Base-by-base conservation (phyloP, 1,139 yeast species). In the Kluyveromyces marxianus region DNA sequence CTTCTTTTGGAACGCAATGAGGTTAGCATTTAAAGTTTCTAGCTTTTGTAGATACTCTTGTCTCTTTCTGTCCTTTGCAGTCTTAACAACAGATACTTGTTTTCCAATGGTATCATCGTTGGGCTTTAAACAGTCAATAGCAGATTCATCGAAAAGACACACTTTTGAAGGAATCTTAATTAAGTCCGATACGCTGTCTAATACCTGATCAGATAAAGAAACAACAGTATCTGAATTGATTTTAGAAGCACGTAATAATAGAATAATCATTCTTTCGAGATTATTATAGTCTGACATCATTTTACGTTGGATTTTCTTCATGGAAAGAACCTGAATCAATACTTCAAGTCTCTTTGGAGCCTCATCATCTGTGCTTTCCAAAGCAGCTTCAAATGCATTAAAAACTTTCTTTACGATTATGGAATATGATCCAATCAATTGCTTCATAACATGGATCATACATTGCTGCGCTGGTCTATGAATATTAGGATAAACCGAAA, bases 401-500 rank as follows among this genome's bases (percentile, higher is more conserved):
- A 58, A 61, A 50, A 54, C 53, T 26, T 59, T 65, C 48, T 62
- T 75, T 42, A 81, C 66, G 7, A 82, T 70, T 7, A 75, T 67
- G 38, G 71, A 66, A 49, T 83, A 81, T 0, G 94, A 80, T 1
- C 92, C 89, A 52, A 81, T 73, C 7, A 92, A 69, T 47, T 88
- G 79, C 55, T 81, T 83, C 74, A 87, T 77, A 1, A 88, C 79
- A 38, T 84, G 83, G 3, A 80, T 75, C 47, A 92, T 67, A 1
- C 87, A 75, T 0, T 77, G 67, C 49, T 85, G 90, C 0, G 97
- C 95, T 26, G 83, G 77, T 8, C 75, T 71, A 1, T 90, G 75
- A 27, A 87, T 77, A 10, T 80, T 81, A 0, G 83, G 71, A 57
- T 88, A 92, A 0, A 83, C 72, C 0, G 96, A 87, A 6, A 84